Evolutionary conservation across 1,284 basidiomycete species (phyloP).

Genomic region (Cutaneotrichosporon spelunceum): DNA sequence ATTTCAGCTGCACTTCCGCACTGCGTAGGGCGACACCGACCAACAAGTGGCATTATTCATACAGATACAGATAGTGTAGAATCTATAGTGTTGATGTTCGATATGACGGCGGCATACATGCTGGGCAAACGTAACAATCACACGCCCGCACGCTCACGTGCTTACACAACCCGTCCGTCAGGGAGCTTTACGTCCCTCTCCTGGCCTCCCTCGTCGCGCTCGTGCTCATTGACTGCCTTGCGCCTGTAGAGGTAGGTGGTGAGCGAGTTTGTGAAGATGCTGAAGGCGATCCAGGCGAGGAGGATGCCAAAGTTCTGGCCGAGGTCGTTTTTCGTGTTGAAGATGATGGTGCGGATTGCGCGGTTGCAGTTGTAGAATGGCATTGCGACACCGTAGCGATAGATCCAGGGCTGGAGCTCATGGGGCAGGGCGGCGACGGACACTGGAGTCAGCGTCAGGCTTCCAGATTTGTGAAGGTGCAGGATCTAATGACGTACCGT

Average conservation of each 20-base stretch:
- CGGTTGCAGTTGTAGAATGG: conserved; percentile 68
- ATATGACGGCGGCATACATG: not conserved
- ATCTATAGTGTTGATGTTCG: too few species aligned
- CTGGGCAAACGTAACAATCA: too few species aligned
- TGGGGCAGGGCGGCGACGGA: conserved; percentile 63
- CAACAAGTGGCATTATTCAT: too few species aligned
- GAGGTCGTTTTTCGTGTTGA: conserved; percentile 62
- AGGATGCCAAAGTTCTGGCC: conserved; percentile 56
- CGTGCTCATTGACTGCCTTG: conserved; percentile 34
- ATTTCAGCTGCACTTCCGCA: too few species aligned
- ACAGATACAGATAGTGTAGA: too few species aligned
- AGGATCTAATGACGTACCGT: conserved; percentile 42
- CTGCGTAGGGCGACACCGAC: too few species aligned
- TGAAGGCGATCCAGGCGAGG: conserved; percentile 54
- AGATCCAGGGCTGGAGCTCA: conserved; percentile 65
- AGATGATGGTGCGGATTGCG: conserved; percentile 62
- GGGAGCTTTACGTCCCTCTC: conserved; percentile 14
- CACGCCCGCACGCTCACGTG: too few species aligned
- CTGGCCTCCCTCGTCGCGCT: not conserved
- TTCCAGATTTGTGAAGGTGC: too few species aligned
- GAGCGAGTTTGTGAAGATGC: conserved; percentile 50
- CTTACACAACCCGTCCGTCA: conserved; percentile 10
- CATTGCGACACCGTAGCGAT: conserved; percentile 57
- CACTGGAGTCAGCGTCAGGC: conserved; percentile 51
- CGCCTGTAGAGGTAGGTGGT: conserved; percentile 54